A percentile compares a stretch with the other conserved stretches of the same genome.
phyloP scores from a whole-genome alignment of 1,139 yeast species.

The Pichia sp. region DNA sequence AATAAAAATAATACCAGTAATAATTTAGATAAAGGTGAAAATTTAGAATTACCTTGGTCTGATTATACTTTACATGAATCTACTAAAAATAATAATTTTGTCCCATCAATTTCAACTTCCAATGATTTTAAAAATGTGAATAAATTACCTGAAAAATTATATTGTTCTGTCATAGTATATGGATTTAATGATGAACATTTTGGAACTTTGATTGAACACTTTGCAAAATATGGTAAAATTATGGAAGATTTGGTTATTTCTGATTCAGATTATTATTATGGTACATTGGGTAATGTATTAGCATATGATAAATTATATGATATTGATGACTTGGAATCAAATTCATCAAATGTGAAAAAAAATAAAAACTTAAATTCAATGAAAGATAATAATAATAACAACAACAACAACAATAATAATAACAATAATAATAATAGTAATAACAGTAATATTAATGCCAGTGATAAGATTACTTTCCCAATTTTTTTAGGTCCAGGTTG shows the following conservation, averaged over 20 bases:
- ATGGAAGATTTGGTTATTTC: conserved; percentile 55
- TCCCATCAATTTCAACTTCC: background rate
- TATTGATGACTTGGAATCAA: conserved; percentile 1
- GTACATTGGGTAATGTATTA: conserved; percentile 6
- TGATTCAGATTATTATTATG: conserved; percentile 6
- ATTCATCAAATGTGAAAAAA: background rate
- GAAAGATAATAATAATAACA: background rate
- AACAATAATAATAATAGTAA: background rate
- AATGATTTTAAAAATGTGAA: background rate
- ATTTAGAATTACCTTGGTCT: conserved; percentile 11
- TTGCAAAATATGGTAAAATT: conserved; percentile 73
- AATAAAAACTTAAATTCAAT: no score
- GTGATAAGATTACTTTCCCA: no score
- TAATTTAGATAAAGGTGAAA: background rate
- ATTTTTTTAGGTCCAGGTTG: conserved; percentile 82
- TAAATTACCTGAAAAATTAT: conserved; percentile 24
- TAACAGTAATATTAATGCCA: no score
- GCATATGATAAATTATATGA: conserved; percentile 6
- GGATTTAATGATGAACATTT: conserved; percentile 82
- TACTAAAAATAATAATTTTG: background rate
- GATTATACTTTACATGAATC: background rate
- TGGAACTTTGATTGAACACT: conserved; percentile 62
- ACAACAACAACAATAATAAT: background rate
- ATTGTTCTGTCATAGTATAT: conserved; percentile 72
- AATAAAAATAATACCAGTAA: background rate